Percentiles rank a stretch among this genome's conserved stretches.
These are phyloP conservation scores for Epichloe sibirici DNA, from an alignment of 2,329 filamentous ascomycete genomes.

Conservation along the genomic window DNA sequence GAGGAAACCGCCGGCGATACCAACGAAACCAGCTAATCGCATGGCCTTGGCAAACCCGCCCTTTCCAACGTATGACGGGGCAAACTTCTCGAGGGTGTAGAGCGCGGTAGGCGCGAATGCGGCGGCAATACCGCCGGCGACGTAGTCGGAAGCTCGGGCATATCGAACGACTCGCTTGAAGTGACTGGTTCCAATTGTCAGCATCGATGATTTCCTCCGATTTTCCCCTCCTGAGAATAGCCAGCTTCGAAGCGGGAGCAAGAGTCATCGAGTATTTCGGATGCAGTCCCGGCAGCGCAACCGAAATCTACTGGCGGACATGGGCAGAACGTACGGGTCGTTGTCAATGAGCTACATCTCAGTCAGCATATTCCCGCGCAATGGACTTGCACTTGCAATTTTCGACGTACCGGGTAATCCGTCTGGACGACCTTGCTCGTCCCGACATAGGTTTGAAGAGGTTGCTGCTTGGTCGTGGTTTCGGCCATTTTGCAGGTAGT, in stretches of 20 bases:
- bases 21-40: slow-evolving; percentile 64
- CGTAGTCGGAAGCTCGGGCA: slow-evolving; percentile 75
- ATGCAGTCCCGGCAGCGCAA: too few relatives aligned
- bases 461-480: slow-evolving; percentile 23
- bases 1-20: slow-evolving; percentile 66
- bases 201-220: not conserved
- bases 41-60: slow-evolving; percentile 74
- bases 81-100: slow-evolving; percentile 67
- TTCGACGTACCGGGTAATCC: slow-evolving; percentile 67
- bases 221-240: not conserved
- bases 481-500: slow-evolving; percentile 25
- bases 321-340: slow-evolving; percentile 61
- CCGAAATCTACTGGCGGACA: not conserved
- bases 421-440: slow-evolving; percentile 64
- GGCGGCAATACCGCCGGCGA: slow-evolving; percentile 53
- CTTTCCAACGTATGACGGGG: slow-evolving; percentile 73
- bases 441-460: slow-evolving; percentile 22
- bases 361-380: slow-evolving; percentile 9
- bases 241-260: not conserved
- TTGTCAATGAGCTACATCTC: slow-evolving; percentile 82
- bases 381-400: slow-evolving; percentile 11
- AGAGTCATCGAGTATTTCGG: too few relatives aligned
- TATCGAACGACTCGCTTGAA: slow-evolving; percentile 83
- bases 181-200: slow-evolving; percentile 47
- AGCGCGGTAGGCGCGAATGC: slow-evolving; percentile 65